Percentiles rank a stretch among this genome's conserved stretches.
phyloP scores from a whole-genome alignment of 2,329 filamentous ascomycete species.

The Arthroderma sp. region DNA sequence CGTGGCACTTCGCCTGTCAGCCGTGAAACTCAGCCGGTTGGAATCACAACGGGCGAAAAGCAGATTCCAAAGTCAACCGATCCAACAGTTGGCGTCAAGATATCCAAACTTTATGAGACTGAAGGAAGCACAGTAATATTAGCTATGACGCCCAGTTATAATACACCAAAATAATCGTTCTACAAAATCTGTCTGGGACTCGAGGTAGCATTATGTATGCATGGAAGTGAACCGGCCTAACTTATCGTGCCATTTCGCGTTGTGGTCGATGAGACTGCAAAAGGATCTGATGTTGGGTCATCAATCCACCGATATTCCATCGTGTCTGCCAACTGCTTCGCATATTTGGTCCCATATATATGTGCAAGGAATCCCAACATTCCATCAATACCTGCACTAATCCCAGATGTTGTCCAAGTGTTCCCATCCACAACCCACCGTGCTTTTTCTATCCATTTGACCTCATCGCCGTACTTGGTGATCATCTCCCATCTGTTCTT shows the following conservation, averaged over 20 bases:
- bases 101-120: too few relatives aligned
- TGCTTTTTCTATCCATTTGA: constrained; percentile 48
- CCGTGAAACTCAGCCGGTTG: too few relatives aligned
- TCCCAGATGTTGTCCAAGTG: constrained; percentile 52
- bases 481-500: constrained; percentile 44
- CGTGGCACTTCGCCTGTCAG: too few relatives aligned
- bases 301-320: constrained; percentile 47
- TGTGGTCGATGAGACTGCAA: constrained; percentile 24
- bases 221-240: background rate
- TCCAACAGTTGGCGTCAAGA: too few relatives aligned
- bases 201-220: background rate
- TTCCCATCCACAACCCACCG: constrained; percentile 54
- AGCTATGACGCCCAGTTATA: too few relatives aligned
- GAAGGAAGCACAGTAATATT: too few relatives aligned
- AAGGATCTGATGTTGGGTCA: constrained; percentile 42
- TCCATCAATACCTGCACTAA: constrained; percentile 50
- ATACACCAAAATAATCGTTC: too few relatives aligned
- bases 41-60: too few relatives aligned
- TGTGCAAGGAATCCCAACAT: constrained; percentile 44
- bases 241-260: background rate
- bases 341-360: constrained; percentile 41
- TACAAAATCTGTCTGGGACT: too few relatives aligned
- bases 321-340: constrained; percentile 34
- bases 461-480: constrained; percentile 34
- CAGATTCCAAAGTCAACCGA: too few relatives aligned